Base-by-base conservation (phyloP, 2,329 filamentous ascomycete genomes). In the Fusarium mangiferae region DNA sequence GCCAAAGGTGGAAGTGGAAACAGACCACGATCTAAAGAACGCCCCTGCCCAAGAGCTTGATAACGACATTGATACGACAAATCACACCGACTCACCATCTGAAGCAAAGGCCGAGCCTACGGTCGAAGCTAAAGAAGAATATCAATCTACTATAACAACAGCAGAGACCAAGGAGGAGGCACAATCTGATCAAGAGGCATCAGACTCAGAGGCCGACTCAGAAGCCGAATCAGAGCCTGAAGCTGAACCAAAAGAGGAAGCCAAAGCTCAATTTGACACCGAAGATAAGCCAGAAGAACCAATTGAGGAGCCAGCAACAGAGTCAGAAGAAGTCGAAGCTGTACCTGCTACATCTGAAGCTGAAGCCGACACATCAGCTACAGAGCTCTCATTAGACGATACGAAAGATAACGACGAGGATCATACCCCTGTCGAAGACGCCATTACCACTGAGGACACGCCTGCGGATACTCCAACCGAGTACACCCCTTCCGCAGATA, bases 11-110 rank as follows among this genome's bases (percentile, higher is more conserved):
- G 68, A 75, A 58, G 61, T 60, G 20, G 58, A 62, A 41, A 60
- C 49, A 49, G 57, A 72, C 26, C 48, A 67, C 46, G 71, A 72
- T 48, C 54, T 68, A 57, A 71, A 74, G 30, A 73, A 68, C 51
- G 72, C 77, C 17, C 11, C 49, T n/a, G 2, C 28, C 33, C 72
- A 70, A 36, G 52, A 75, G 22, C 56, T 46, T 57, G 49, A 68
- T 42, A 64, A 42, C 44, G 58, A 72, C 18, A 54, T 48, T 51
- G 67, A 70, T 48, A 66, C 55, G 58, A 45, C 68, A 41, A 48
- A 60, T 26, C 51, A 72, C 36, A 44, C 66, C 39, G 58, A 77
- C 38, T 58, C 41, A 28, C 45, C 64, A n/a, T n/a, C 61, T 56
- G 70, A 70, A 59, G 52, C 61, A 30, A 60, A 73, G 42, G 60